A percentile compares a stretch with the other conserved stretches of the same genome.
phyloP scores from a whole-genome alignment of 306 rosid genomes.

The Erythrophleum fordii region DNA sequence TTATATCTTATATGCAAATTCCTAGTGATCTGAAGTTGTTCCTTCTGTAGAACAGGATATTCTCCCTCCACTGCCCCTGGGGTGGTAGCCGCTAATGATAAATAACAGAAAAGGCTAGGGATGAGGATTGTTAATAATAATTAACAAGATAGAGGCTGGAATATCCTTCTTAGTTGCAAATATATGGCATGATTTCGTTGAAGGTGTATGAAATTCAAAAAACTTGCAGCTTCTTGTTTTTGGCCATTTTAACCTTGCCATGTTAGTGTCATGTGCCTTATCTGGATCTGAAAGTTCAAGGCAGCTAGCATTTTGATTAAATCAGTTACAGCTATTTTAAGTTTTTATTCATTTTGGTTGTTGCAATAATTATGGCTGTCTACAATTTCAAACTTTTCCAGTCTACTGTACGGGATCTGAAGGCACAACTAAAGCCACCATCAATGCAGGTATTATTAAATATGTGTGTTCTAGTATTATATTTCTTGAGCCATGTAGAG shows the following conservation, averaged over 20 bases:
- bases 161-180: background rate
- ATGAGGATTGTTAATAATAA: background rate
- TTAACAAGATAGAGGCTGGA: background rate
- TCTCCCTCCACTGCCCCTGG: background rate
- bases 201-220: background rate
- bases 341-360: background rate
- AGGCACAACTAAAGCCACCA: conserved; percentile 93
- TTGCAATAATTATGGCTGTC: conserved; percentile 8
- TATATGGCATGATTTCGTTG: background rate
- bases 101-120: background rate
- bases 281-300: background rate
- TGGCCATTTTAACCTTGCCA: background rate
- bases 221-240: background rate
- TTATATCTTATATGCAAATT: too few relatives aligned
- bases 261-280: background rate
- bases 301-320: background rate
- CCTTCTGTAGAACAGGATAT: conserved; percentile 28
- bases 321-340: background rate
- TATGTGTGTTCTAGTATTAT: conserved; percentile 11
- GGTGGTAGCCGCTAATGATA: background rate
- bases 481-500: conserved; percentile 7
- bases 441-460: conserved; percentile 78
- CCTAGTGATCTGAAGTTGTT: conserved; percentile 18
- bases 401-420: conserved; percentile 92
- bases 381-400: conserved; percentile 42